These are phyloP conservation scores for Termitomyces sp. DNA, from an alignment of 768 basidiomycete species.

Conservation along the genomic window DNA sequence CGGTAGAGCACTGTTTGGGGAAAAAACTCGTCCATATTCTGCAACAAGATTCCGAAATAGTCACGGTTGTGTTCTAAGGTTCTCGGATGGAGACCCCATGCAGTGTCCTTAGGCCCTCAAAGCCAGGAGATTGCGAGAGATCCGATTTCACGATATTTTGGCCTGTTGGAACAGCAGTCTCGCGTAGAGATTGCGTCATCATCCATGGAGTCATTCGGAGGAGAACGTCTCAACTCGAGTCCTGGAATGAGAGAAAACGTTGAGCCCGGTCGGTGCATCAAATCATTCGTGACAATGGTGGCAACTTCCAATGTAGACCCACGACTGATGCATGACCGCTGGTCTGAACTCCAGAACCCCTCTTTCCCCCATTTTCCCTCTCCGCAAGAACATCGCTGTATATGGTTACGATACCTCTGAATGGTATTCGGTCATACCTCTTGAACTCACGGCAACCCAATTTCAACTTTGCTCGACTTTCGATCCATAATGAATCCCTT, in stretches of 20 bases:
- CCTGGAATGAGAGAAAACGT: background rate
- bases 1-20: background rate
- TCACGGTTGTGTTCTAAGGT: background rate
- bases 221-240: background rate
- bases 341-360: background rate
- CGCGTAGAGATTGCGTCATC: background rate
- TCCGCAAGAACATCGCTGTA: background rate
- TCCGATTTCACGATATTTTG: background rate
- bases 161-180: background rate
- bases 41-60: background rate
- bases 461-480: background rate
- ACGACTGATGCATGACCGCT: background rate
- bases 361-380: background rate
- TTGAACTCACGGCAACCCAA: background rate
- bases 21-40: background rate
- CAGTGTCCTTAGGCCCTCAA: background rate
- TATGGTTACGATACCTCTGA: background rate
- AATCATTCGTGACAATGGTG: background rate
- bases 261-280: background rate
- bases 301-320: background rate
- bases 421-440: background rate
- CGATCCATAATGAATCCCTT: background rate
- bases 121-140: background rate
- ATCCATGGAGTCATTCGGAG: background rate
- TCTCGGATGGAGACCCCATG: background rate